Percentiles rank a stretch among this genome's conserved stretches.
Evolutionary conservation across 2,329 filamentous ascomycete species (phyloP).

Genomic region (Aureobasidium sp.): DNA sequence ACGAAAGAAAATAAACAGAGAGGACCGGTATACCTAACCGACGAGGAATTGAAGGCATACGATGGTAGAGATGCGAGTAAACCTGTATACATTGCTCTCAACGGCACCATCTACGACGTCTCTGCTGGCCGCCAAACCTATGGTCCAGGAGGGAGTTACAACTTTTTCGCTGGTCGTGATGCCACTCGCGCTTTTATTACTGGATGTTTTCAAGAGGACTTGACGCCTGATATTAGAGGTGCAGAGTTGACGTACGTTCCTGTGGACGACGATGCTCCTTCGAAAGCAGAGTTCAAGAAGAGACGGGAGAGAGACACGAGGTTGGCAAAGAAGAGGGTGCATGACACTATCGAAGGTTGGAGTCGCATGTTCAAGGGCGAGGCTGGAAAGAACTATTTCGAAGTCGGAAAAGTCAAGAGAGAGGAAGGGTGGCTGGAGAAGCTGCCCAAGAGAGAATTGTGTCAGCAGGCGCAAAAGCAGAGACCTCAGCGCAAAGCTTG

Average conservation of each 20-base stretch:
- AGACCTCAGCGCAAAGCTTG: slow-evolving; percentile 45
- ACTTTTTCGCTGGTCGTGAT: slow-evolving; percentile 79
- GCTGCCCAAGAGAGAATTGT: slow-evolving; percentile 56
- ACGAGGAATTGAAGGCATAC: slow-evolving; percentile 64
- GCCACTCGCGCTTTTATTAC: slow-evolving; percentile 86
- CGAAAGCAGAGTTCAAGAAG: slow-evolving; percentile 38
- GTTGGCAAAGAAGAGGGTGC: slow-evolving; percentile 58
- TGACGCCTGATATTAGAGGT: slow-evolving; percentile 75
- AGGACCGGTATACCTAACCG: slow-evolving; percentile 64
- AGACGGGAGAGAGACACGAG: slow-evolving; percentile 57
- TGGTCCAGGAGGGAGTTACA: slow-evolving; percentile 73
- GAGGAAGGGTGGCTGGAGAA: slow-evolving; percentile 55
- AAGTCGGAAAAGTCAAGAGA: slow-evolving; percentile 65
- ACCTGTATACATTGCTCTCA: slow-evolving; percentile 86
- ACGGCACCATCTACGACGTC: slow-evolving; percentile 81
- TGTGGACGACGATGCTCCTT: slow-evolving; percentile 41
- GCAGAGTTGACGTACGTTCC: slow-evolving; percentile 77
- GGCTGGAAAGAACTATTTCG: slow-evolving; percentile 68
- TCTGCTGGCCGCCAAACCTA: slow-evolving; percentile 48
- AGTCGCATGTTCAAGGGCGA: slow-evolving; percentile 63
- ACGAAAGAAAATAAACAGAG: slow-evolving; percentile 28
- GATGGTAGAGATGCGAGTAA: slow-evolving; percentile 68
- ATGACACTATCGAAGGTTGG: slow-evolving; percentile 71
- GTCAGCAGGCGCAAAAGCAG: slow-evolving; percentile 61
- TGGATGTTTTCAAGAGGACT: slow-evolving; percentile 82